Conservation (phyloP, 352 stramenopile species). For the Phytophthora fragariaefolia region DNA sequence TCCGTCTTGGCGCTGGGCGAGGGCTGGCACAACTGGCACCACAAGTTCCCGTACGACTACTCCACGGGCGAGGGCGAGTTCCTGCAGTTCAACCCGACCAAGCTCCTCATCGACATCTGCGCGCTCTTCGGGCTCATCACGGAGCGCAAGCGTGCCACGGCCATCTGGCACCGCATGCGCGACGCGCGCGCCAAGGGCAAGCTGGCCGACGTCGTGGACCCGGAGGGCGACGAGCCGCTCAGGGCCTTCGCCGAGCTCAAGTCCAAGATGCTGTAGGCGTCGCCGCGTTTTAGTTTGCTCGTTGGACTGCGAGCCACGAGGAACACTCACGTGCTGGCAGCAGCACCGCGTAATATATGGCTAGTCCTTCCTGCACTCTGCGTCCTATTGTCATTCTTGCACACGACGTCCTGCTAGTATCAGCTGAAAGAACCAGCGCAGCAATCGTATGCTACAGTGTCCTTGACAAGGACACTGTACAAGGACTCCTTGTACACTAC, state of each 20-base stretch:
- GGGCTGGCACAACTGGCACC: slow-evolving; percentile 99
- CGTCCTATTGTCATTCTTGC: too few relatives aligned
- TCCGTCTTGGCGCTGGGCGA: slow-evolving; percentile 96
- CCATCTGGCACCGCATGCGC: slow-evolving; percentile 93
- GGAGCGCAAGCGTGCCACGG: slow-evolving; percentile 93
- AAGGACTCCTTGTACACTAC: too few relatives aligned
- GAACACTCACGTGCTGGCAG: background rate
- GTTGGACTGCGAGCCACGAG: background rate
- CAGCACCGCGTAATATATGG: slow-evolving; percentile 26
- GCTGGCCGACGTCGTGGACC: slow-evolving; percentile 44
- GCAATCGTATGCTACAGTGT: too few relatives aligned
- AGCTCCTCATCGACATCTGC: slow-evolving; percentile 96
- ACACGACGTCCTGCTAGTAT: too few relatives aligned
- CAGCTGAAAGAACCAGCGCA: too few relatives aligned
- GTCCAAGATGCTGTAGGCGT: slow-evolving; percentile 53
- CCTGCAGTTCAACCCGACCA: slow-evolving; percentile 97
- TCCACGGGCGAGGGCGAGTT: slow-evolving; percentile 94
- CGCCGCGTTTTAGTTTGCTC: background rate
- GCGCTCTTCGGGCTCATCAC: slow-evolving; percentile 92
- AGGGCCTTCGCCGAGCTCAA: slow-evolving; percentile 66
- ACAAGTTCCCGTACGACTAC: slow-evolving; percentile 99
- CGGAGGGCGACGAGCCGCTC: slow-evolving; percentile 52
- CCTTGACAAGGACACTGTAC: too few relatives aligned
- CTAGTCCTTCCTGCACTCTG: background rate
- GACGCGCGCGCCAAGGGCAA: slow-evolving; percentile 46